Evolutionary conservation across 441 rosid genomes (phyloP), one percentile per base, ranked within the genome.

Genomic region (Pelargonium australe): DNA sequence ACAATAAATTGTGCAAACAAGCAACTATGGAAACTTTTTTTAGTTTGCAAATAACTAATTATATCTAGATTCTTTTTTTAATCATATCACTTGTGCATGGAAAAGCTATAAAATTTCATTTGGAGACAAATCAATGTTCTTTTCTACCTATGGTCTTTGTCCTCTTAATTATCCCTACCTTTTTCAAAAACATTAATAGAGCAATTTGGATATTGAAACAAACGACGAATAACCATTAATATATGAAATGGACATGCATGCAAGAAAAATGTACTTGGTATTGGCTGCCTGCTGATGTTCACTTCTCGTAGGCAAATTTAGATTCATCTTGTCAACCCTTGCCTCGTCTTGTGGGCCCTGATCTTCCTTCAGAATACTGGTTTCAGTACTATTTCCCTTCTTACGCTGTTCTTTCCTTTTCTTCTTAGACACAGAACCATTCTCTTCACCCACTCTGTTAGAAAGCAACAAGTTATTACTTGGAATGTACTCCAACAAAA

Each of bases 341-440:
- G 47, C 28, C 68, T 71, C 70, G 40, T 58, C 75, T 70, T 70
- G 70, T 65, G 19, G 23, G 23, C 61, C 65, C 0, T 62, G 70
- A 67, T 66, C 77, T 63, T 62, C 76, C 14, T 68, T 66, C 16
- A 19, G 45, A 55, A 23, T 53, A 28, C 20, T 61, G 34, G 12
- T 41, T 34, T 34, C 40, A 61, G 4, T 7, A 16, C 47, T 17
- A 16, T 55, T 45, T 45, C 63, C 70, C 74, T 44, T 72, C 64
- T 28, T 31, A 47, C 25, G 63, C 8, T 31, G 58, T 51, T 66
- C 72, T 63, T 79, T 77, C 68, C 74, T 80, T 73, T 80, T 85
- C 70, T 77, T 80, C 84, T 79, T 82, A 65, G 63, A 58, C 70
- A 71, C 73, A 17, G 47, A 45, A 66, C 64, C 74, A 73, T 44